Evolutionary conservation across 2,329 filamentous ascomycete species (phyloP).

Genomic region (Aspergillus piperis): DNA sequence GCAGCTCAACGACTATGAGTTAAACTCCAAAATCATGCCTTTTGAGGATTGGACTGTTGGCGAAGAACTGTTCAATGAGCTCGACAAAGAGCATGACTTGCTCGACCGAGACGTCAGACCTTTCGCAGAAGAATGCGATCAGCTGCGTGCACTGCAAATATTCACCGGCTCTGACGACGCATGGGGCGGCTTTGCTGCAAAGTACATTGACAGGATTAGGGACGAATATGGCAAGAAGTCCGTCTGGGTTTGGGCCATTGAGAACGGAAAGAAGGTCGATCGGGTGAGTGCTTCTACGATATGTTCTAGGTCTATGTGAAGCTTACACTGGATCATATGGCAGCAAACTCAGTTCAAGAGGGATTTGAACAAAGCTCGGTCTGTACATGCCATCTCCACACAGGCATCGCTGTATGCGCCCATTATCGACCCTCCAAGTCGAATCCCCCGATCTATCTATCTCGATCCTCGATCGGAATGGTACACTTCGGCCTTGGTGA

Average conservation of each 20-base stretch:
- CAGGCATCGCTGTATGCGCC: slow-evolving; percentile 79
- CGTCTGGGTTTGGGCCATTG: slow-evolving; percentile 84
- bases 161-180: slow-evolving; percentile 72
- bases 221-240: slow-evolving; percentile 90
- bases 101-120: slow-evolving; percentile 86
- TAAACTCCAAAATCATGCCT: slow-evolving; percentile 76
- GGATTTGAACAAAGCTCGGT: slow-evolving; percentile 72
- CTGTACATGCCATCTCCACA: slow-evolving; percentile 67
- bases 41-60: slow-evolving; percentile 77
- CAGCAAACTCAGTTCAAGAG: slow-evolving; percentile 63
- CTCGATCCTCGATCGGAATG: slow-evolving; percentile 69
- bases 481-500: slow-evolving; percentile 77
- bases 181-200: slow-evolving; percentile 75
- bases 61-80: slow-evolving; percentile 69
- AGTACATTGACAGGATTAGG: slow-evolving; percentile 73
- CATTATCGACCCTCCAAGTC: slow-evolving; percentile 62
- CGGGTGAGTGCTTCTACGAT: slow-evolving; percentile 48
- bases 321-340: background rate
- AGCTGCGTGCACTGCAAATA: slow-evolving; percentile 83
- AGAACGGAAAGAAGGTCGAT: slow-evolving; percentile 60
- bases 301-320: no score
- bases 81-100: slow-evolving; percentile 80
- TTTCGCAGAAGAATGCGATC: slow-evolving; percentile 91
- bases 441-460: slow-evolving; percentile 58
- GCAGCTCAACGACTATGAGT: slow-evolving; percentile 83